phyloP scores from a whole-genome alignment of 2,329 filamentous ascomycete species.

The Colletotrichum agaves region DNA sequence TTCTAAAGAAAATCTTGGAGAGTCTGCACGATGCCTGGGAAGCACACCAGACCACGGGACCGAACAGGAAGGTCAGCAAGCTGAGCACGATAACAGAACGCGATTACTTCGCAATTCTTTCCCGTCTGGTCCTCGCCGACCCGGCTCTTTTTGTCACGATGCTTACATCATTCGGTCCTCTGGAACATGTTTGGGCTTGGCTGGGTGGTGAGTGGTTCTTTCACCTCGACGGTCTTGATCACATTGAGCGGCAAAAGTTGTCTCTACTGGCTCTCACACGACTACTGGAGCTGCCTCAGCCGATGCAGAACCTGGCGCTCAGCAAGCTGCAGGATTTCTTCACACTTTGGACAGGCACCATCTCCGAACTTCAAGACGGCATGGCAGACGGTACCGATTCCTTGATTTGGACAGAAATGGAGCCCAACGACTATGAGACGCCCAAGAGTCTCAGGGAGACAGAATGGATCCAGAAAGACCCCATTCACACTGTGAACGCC shows the following conservation, averaged over 20 bases:
- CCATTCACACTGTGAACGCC: conserved; percentile 73
- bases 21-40: conserved; percentile 76
- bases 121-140: conserved; percentile 79
- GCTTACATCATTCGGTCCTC: conserved; percentile 57
- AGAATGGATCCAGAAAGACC: conserved; percentile 67
- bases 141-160: conserved; percentile 74
- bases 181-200: conserved; percentile 69
- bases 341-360: conserved; percentile 77
- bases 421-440: conserved; percentile 64
- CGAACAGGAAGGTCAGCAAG: conserved; percentile 74
- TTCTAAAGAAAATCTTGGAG: conserved; percentile 72
- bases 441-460: conserved; percentile 65
- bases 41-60: conserved; percentile 84
- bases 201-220: conserved; percentile 73
- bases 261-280: conserved; percentile 78
- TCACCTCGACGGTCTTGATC: conserved; percentile 74
- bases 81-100: conserved; percentile 82
- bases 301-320: conserved; percentile 68
- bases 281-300: conserved; percentile 71
- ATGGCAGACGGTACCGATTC: conserved; percentile 62
- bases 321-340: conserved; percentile 77
- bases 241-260: conserved; percentile 74
- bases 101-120: conserved; percentile 86
- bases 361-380: conserved; percentile 73
- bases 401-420: conserved; percentile 58